phyloP scores from a whole-genome alignment of 768 basidiomycete species.

The Tulasnella sp. region DNA sequence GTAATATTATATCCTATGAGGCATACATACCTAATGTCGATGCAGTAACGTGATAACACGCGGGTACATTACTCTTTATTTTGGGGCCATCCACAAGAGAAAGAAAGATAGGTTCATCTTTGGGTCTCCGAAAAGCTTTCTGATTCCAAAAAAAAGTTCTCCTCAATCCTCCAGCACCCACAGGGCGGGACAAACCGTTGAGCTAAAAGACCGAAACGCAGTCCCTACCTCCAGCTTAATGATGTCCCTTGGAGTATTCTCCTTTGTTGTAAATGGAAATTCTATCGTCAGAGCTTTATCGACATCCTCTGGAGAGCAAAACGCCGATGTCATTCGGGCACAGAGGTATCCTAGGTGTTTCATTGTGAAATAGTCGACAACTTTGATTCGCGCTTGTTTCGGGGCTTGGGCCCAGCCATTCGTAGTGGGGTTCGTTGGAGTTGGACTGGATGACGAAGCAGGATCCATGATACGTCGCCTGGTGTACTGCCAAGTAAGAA shows the following conservation, averaged over 20 bases:
- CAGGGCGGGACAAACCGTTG: too few relatives aligned
- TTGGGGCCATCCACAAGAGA: neutral
- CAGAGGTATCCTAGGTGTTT: neutral
- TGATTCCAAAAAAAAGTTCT: neutral
- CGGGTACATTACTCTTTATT: neutral
- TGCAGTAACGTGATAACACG: neutral
- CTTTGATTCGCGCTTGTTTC: neutral
- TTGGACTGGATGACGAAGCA: neutral
- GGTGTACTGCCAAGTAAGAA: neutral
- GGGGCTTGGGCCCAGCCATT: neutral
- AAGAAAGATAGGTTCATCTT: neutral
- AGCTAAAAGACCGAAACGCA: too few relatives aligned
- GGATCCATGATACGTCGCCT: neutral
- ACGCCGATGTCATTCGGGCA: neutral
- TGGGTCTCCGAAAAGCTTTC: neutral
- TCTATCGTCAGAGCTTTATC: neutral
- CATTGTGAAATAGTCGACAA: neutral
- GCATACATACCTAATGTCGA: neutral
- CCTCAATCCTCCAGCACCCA: too few relatives aligned
- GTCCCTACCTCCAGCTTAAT: neutral
- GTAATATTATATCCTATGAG: neutral
- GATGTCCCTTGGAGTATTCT: neutral
- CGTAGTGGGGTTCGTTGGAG: neutral
- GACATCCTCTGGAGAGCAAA: neutral
- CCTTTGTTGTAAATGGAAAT: neutral